A percentile compares a stretch with the other conserved stretches of the same genome.
These are phyloP conservation scores for Smittium mucronatum DNA, from an alignment of 371 early-diverging fungal species.

Conservation along the genomic window DNA sequence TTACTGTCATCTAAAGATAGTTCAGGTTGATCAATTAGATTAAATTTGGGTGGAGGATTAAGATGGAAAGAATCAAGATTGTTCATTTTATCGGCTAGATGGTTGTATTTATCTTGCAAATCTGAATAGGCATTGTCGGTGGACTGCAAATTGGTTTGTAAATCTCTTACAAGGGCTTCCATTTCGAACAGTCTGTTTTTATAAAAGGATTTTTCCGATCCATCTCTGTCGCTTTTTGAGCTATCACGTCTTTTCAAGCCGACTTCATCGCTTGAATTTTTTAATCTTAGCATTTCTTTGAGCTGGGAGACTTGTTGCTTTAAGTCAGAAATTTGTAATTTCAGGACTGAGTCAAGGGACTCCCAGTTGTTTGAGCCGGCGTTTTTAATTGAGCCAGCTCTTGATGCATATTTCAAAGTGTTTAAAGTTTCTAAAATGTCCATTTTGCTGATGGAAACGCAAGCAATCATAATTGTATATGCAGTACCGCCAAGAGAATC, in stretches of 20 bases:
- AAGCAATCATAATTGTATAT: conserved; percentile 72
- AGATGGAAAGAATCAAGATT: not conserved
- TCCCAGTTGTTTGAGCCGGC: conserved; percentile 27
- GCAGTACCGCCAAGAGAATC: conserved; percentile 93
- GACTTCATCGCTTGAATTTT: not conserved
- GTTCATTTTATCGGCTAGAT: not conserved
- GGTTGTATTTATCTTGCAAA: conserved; percentile 10
- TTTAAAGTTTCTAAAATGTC: conserved; percentile 69
- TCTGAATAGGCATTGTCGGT: conserved; percentile 32
- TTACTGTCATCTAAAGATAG: not conserved
- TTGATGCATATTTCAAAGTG: conserved; percentile 78
- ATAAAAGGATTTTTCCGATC: no score
- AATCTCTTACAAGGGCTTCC: conserved; percentile 19
- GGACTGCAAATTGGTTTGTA: conserved; percentile 30
- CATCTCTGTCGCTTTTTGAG: not conserved
- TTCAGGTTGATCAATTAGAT: not conserved
- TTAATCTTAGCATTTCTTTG: conserved; percentile 13
- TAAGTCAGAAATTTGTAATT: conserved; percentile 56
- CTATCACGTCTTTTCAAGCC: not conserved
- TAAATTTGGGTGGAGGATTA: not conserved
- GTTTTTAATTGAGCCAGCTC: conserved; percentile 65
- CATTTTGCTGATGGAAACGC: conserved; percentile 48
- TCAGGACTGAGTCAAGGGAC: conserved; percentile 41
- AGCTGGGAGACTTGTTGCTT: conserved; percentile 45
- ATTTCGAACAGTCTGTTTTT: not conserved